Conservation (phyloP, 192 early-diverging fungal species). For the Piromyces finnis region DNA sequence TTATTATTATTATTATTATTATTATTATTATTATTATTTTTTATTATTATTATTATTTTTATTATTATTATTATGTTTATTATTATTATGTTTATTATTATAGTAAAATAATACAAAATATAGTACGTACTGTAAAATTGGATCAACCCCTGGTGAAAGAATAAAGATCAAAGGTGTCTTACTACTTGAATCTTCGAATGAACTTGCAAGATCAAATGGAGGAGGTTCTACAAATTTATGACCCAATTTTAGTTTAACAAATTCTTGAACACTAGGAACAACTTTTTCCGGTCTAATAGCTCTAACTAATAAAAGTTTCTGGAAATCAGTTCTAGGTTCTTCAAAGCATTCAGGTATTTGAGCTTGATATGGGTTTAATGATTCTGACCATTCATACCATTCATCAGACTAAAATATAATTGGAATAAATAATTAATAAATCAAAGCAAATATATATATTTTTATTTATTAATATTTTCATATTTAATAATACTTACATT, state of each 20-base stretch:
- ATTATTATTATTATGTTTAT: too few relatives aligned
- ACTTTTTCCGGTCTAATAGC: conserved; percentile 29
- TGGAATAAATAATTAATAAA: too few relatives aligned
- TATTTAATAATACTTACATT: neutral
- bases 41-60: too few relatives aligned
- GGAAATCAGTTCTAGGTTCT: conserved; percentile 20
- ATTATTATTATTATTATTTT: too few relatives aligned
- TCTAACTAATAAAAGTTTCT: conserved; percentile 26
- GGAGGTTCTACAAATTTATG: conserved; percentile 51
- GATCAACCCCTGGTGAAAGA: conserved; percentile 44
- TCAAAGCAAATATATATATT: too few relatives aligned
- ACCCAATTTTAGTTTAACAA: conserved; percentile 37
- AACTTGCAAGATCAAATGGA: conserved; percentile 35
- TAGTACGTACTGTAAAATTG: conserved; percentile 46
- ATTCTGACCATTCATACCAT: conserved; percentile 23
- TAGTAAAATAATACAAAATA: too few relatives aligned
- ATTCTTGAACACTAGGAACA: conserved; percentile 28
- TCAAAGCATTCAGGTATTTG: conserved; percentile 24
- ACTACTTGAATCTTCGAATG: conserved; percentile 38
- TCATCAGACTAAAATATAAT: conserved; percentile 6
- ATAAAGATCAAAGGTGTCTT: conserved; percentile 34
- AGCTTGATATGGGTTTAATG: conserved; percentile 12
- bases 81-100: too few relatives aligned
- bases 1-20: too few relatives aligned
- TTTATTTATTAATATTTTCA: too few relatives aligned